Evolutionary conservation across 257 asterid genomes (phyloP).

Genomic region (Fraxinus anomala): DNA sequence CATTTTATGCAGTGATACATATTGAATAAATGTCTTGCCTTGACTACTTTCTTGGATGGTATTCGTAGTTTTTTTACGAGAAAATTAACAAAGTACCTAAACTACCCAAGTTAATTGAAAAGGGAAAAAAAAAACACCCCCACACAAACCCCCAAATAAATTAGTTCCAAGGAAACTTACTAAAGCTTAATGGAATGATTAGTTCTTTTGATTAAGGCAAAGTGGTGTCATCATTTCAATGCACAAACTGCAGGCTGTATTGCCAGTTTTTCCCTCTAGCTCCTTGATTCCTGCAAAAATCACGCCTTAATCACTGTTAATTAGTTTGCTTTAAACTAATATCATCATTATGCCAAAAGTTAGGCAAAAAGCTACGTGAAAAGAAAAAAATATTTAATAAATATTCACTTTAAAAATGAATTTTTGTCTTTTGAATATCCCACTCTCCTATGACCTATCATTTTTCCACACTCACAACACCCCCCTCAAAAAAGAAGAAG

Average conservation of each 20-base stretch:
- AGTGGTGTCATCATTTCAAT: conserved; percentile 33
- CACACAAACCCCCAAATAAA: background rate
- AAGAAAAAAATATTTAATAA: background rate
- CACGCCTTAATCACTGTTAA: conserved; percentile 43
- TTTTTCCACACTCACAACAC: background rate
- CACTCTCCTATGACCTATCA: background rate
- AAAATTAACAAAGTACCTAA: too few species aligned
- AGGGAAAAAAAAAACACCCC: too few species aligned
- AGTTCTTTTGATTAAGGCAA: conserved; percentile 38
- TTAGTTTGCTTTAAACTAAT: background rate
- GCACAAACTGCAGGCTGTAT: conserved; percentile 33
- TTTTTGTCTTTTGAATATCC: background rate
- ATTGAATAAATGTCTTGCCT: too few species aligned
- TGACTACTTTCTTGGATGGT: too few species aligned
- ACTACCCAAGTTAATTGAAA: too few species aligned
- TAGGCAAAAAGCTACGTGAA: background rate
- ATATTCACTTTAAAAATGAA: background rate
- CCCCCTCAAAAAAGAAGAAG: too few species aligned
- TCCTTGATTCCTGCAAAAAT: conserved; percentile 40
- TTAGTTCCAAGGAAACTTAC: background rate
- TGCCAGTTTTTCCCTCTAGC: conserved; percentile 10
- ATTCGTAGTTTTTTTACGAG: too few species aligned
- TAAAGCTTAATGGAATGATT: conserved; percentile 46
- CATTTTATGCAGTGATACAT: too few species aligned
- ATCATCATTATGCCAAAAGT: conserved; percentile 17